These are phyloP conservation scores for Dryas drummondii DNA, from an alignment of 306 rosid species.

Conservation along the genomic window DNA sequence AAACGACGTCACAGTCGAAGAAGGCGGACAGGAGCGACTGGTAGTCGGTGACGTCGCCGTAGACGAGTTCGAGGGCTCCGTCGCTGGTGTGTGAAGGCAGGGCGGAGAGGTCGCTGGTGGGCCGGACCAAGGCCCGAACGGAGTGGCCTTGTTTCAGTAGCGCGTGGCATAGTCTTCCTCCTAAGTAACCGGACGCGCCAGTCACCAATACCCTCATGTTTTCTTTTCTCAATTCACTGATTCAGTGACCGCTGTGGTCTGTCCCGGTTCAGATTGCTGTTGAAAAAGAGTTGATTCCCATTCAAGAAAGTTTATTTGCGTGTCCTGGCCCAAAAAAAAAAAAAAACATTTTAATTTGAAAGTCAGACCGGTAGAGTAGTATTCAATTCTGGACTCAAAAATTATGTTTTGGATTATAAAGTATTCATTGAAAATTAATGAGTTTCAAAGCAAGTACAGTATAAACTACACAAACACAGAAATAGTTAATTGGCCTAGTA, in stretches of 20 bases:
- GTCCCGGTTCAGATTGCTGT: background rate
- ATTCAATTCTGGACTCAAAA: too few species aligned
- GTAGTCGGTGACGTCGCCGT: conserved; percentile 77
- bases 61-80: conserved; percentile 51
- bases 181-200: conserved; percentile 88
- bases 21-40: conserved; percentile 70
- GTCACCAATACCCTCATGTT: conserved; percentile 60
- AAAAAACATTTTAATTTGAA: too few species aligned
- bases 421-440: too few species aligned
- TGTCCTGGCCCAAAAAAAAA: too few species aligned
- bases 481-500: too few species aligned
- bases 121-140: conserved; percentile 69
- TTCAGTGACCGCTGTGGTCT: background rate
- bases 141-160: conserved; percentile 58
- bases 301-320: background rate
- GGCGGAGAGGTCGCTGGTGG: conserved; percentile 72
- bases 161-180: conserved; percentile 69
- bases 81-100: conserved; percentile 39
- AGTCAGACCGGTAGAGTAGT: too few species aligned
- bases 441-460: too few species aligned
- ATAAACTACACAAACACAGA: too few species aligned
- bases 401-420: too few species aligned
- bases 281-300: background rate
- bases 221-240: background rate
- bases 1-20: conserved; percentile 67